These are phyloP conservation scores for Ophiostoma montium DNA, from an alignment of 2,329 filamentous ascomycete genomes.

Conservation along the genomic window DNA sequence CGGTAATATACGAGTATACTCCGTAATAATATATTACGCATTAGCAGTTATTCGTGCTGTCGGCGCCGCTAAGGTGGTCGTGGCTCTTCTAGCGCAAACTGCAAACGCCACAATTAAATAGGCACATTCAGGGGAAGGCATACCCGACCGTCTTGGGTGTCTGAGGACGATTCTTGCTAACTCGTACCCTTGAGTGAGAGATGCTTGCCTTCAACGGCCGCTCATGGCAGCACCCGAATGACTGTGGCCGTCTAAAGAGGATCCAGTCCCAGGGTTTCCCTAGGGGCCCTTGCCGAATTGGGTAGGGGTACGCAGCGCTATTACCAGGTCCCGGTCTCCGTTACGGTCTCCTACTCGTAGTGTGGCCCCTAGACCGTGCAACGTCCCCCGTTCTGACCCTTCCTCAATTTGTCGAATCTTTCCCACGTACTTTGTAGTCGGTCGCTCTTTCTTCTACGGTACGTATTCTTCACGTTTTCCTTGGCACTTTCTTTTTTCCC, in stretches of 20 bases:
- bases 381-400: neutral
- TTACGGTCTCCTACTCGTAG: neutral
- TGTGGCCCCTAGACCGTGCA: neutral
- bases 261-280: too few relatives aligned
- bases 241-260: too few relatives aligned
- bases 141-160: neutral
- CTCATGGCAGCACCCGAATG: too few relatives aligned
- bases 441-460: neutral
- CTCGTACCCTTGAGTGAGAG: too few relatives aligned
- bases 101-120: neutral
- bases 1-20: too few relatives aligned
- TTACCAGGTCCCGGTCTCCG: too few relatives aligned
- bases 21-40: too few relatives aligned
- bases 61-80: neutral
- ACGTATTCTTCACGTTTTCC: neutral
- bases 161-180: neutral
- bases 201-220: too few relatives aligned
- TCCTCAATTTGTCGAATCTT: conserved; percentile 1
- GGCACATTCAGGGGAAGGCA: conserved; percentile 1
- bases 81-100: neutral
- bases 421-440: neutral
- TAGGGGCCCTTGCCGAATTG: too few relatives aligned
- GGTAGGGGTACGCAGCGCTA: too few relatives aligned
- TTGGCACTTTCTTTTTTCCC: neutral
- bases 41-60: too few relatives aligned